These are phyloP conservation scores for Rhynchospora tenuis DNA, from an alignment of 176 grass and related monocot species.

Conservation along the genomic window DNA sequence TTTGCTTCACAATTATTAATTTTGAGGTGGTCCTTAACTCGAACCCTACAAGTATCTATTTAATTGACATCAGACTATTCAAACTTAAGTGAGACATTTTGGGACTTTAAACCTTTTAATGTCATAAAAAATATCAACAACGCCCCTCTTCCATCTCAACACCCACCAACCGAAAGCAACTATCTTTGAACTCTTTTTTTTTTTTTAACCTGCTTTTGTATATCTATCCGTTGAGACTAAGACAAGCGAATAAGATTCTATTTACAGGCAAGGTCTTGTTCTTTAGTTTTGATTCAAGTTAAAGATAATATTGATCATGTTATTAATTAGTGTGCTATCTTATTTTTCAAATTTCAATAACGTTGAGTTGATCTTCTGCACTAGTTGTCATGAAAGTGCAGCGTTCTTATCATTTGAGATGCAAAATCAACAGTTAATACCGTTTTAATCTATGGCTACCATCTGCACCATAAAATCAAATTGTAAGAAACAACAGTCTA, in stretches of 20 bases:
- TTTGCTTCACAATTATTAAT: no score
- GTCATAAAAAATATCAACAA: not conserved
- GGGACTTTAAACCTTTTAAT: no score
- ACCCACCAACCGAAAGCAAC: not conserved
- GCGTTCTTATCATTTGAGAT: no score
- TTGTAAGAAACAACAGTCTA: no score
- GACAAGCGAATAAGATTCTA: conserved; percentile 17
- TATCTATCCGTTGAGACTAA: not conserved
- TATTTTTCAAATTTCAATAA: not conserved
- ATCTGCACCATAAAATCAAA: no score
- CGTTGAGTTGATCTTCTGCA: not conserved
- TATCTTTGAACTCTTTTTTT: not conserved
- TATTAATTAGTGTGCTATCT: not conserved
- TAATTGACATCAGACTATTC: no score
- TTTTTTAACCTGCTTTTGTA: not conserved
- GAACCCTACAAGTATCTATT: no score
- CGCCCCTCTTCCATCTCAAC: not conserved
- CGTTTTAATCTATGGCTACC: no score
- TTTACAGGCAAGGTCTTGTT: not conserved
- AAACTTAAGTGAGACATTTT: no score
- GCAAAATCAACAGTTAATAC: no score
- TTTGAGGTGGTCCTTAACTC: no score
- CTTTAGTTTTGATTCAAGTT: not conserved
- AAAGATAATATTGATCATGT: not conserved
- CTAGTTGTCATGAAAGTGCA: no score